Percentiles rank a stretch among this genome's conserved stretches.
These are phyloP conservation scores for Vanrija humicola DNA, from an alignment of 1,284 basidiomycete genomes.

Conservation along the genomic window DNA sequence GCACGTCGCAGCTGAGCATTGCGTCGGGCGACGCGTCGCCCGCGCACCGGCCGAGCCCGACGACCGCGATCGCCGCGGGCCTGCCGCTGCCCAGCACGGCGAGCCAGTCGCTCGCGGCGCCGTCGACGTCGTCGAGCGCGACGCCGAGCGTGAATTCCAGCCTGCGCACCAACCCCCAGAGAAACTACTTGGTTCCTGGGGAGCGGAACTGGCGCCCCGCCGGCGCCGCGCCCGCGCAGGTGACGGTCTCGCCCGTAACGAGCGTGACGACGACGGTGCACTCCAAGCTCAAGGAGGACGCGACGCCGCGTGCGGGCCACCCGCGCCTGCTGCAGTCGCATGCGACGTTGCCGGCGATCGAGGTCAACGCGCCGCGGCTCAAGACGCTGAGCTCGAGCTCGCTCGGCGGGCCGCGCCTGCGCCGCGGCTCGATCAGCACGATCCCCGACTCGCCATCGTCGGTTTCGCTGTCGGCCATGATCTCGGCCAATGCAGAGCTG, in stretches of 20 bases:
- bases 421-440: slow-evolving; percentile 41
- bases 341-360: slow-evolving; percentile 3
- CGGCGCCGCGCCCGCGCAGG: slow-evolving; percentile 38
- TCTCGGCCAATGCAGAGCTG: slow-evolving; percentile 39
- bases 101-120: not conserved
- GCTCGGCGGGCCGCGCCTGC: slow-evolving; percentile 15
- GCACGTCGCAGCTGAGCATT: not conserved
- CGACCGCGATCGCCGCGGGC: slow-evolving; percentile 8
- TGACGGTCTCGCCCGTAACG: slow-evolving; percentile 42
- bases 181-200: slow-evolving; percentile 17
- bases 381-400: not conserved
- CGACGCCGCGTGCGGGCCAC: not conserved
- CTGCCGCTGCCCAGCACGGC: slow-evolving; percentile 9
- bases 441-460: slow-evolving; percentile 45
- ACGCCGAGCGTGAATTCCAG: too few species aligned
- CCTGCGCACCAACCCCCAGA: too few species aligned
- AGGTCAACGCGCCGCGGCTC: slow-evolving; percentile 1
- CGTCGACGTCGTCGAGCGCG: slow-evolving; percentile 14
- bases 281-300: not conserved
- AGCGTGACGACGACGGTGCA: slow-evolving; percentile 39
- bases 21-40: not conserved
- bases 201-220: slow-evolving; percentile 40
- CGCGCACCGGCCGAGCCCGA: not conserved
- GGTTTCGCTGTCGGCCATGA: slow-evolving; percentile 41
- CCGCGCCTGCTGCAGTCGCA: not conserved